Percentiles rank a stretch among this genome's conserved stretches.
Evolutionary conservation across 331 rosid species (phyloP).

Genomic region (Phaseolus coccineus): DNA sequence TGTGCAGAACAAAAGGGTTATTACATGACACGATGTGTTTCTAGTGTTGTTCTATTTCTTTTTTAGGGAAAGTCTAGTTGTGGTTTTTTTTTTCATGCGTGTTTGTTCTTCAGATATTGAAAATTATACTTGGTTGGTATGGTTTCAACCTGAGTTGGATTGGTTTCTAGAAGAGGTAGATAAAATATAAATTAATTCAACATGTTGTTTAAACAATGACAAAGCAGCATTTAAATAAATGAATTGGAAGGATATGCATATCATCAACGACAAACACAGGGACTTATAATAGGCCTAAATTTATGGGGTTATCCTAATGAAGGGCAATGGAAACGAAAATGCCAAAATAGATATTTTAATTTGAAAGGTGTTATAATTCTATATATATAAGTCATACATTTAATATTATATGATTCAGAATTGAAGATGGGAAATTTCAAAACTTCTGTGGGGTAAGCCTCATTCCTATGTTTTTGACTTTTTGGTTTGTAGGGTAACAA

Average conservation of each 20-base stretch:
- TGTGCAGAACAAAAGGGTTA: slow-evolving; percentile 5
- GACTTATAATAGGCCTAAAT: slow-evolving; percentile 12
- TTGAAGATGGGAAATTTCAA: not conserved
- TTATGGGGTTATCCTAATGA: not conserved
- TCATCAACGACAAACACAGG: slow-evolving; percentile 18
- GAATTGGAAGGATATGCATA: slow-evolving; percentile 29
- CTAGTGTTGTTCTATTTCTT: slow-evolving; percentile 3
- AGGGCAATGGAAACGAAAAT: not conserved
- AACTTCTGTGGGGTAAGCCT: not conserved
- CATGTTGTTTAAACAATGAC: slow-evolving; percentile 32
- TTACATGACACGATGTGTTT: not conserved
- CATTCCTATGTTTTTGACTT: slow-evolving; percentile 9
- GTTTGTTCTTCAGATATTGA: slow-evolving; percentile 41
- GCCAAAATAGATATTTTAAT: not conserved
- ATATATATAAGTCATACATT: not conserved
- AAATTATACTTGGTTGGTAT: slow-evolving; percentile 33
- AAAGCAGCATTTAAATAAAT: slow-evolving; percentile 23
- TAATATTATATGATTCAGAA: not conserved
- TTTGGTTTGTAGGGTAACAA: slow-evolving; percentile 2
- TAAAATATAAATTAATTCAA: slow-evolving; percentile 19
- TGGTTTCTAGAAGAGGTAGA: slow-evolving; percentile 46
- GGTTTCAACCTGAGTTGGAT: slow-evolving; percentile 26
- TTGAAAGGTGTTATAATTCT: not conserved
- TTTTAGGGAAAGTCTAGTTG: not conserved
- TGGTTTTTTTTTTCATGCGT: slow-evolving; percentile 18